These are phyloP conservation scores for Plantago coronopus DNA, from an alignment of 305 asterid species.

Conservation along the genomic window DNA sequence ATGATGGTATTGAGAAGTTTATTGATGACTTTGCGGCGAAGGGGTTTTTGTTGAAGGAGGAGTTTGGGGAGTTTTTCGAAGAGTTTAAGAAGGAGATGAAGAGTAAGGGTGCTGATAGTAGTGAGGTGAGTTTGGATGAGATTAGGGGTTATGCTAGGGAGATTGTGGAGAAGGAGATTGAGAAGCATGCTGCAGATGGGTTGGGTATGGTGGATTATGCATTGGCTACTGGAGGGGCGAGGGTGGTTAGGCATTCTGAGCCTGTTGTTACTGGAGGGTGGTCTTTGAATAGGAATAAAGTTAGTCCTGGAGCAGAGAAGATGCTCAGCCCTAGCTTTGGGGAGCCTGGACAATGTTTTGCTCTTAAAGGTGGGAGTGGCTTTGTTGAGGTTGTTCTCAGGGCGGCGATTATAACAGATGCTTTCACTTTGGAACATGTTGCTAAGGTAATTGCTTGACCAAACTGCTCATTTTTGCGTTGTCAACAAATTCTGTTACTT, in stretches of 20 bases:
- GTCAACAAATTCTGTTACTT: slow-evolving; percentile 5
- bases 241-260: slow-evolving; percentile 71
- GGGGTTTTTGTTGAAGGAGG: slow-evolving; percentile 62
- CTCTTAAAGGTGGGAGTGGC: slow-evolving; percentile 65
- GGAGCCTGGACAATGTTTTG: slow-evolving; percentile 92
- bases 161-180: slow-evolving; percentile 67
- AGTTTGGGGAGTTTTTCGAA: slow-evolving; percentile 52
- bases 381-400: slow-evolving; percentile 70
- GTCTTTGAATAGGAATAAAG: slow-evolving; percentile 22
- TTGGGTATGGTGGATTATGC: slow-evolving; percentile 87
- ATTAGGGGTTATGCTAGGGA: slow-evolving; percentile 60
- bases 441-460: slow-evolving; percentile 47
- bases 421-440: slow-evolving; percentile 86
- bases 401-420: slow-evolving; percentile 66
- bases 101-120: slow-evolving; percentile 22
- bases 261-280: slow-evolving; percentile 33
- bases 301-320: slow-evolving; percentile 45
- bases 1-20: slow-evolving; percentile 54
- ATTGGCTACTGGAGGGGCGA: slow-evolving; percentile 64
- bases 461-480: slow-evolving; percentile 7
- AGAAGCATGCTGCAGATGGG: slow-evolving; percentile 85
- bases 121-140: slow-evolving; percentile 58
- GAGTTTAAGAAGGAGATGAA: slow-evolving; percentile 46
- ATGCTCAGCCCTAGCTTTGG: slow-evolving; percentile 90
- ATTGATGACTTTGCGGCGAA: slow-evolving; percentile 40